Evolutionary conservation across 2,329 filamentous ascomycete species (phyloP).

Genomic region (Clarireedia sp.): DNA sequence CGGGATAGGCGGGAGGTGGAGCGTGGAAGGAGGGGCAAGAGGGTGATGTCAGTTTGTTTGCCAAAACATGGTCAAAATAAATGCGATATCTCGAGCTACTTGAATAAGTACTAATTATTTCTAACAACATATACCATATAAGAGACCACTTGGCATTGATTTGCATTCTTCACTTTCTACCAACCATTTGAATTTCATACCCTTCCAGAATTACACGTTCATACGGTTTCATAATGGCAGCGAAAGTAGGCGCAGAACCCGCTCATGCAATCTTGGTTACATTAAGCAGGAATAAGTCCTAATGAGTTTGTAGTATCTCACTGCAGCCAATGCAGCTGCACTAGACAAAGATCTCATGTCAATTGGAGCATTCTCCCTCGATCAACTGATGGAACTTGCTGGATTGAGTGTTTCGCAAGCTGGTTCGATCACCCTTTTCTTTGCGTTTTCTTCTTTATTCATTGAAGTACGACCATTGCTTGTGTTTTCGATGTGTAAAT

Average conservation of each 20-base stretch:
- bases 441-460: background rate
- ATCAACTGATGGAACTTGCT: slow-evolving; percentile 95
- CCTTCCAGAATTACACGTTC: background rate
- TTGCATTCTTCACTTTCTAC: no score
- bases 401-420: slow-evolving; percentile 89
- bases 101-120: no score
- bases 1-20: background rate
- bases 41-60: background rate
- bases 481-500: background rate
- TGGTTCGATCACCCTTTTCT: slow-evolving; percentile 40
- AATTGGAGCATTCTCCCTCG: slow-evolving; percentile 77
- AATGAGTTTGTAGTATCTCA: slow-evolving; percentile 57
- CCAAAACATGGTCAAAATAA: no score
- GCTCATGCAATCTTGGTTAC: no score
- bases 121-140: no score
- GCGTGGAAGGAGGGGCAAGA: slow-evolving; percentile 2
- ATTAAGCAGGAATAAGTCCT: background rate
- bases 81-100: no score
- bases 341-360: slow-evolving; percentile 94
- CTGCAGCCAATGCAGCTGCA: slow-evolving; percentile 77
- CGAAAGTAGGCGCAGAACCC: background rate
- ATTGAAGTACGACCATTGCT: background rate
- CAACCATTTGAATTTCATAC: background rate
- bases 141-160: no score
- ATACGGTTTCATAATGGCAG: background rate